phyloP scores from a whole-genome alignment of 345 rosid species.

The Psidium friedrichsthalianum region DNA sequence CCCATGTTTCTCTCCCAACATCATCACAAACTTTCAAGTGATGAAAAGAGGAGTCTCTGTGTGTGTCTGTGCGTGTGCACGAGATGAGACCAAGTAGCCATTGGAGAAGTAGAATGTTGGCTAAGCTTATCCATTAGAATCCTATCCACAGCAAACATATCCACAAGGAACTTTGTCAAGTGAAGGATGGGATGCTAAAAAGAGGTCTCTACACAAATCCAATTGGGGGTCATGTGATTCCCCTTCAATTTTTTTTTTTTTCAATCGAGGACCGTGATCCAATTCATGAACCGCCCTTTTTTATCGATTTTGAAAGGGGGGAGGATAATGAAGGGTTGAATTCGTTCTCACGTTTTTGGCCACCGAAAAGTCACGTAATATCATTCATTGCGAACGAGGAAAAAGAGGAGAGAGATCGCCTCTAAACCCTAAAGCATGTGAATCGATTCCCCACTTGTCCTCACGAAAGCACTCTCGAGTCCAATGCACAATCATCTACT shows the following conservation, averaged over 20 bases:
- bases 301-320: not conserved
- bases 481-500: not conserved
- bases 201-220: not conserved
- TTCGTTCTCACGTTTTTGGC: not conserved
- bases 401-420: not conserved
- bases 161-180: not conserved
- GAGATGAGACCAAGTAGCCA: not conserved
- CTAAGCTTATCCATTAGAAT: not conserved
- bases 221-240: not conserved
- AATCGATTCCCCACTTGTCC: constrained; percentile 1
- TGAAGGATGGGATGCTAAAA: not conserved
- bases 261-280: not conserved
- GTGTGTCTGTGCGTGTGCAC: not conserved
- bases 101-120: not conserved
- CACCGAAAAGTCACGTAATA: not conserved
- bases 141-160: constrained; percentile 6
- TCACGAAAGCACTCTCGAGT: not conserved
- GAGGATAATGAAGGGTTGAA: not conserved
- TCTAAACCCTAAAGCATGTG: not conserved
- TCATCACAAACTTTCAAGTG: not conserved
- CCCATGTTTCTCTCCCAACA: not conserved
- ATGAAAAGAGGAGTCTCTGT: not conserved
- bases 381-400: not conserved
- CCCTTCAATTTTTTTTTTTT: not conserved
- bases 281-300: not conserved